Percentiles rank a stretch among this genome's conserved stretches.
phyloP scores from a whole-genome alignment of 768 basidiomycete genomes.

The Hirschioporus abietinus region DNA sequence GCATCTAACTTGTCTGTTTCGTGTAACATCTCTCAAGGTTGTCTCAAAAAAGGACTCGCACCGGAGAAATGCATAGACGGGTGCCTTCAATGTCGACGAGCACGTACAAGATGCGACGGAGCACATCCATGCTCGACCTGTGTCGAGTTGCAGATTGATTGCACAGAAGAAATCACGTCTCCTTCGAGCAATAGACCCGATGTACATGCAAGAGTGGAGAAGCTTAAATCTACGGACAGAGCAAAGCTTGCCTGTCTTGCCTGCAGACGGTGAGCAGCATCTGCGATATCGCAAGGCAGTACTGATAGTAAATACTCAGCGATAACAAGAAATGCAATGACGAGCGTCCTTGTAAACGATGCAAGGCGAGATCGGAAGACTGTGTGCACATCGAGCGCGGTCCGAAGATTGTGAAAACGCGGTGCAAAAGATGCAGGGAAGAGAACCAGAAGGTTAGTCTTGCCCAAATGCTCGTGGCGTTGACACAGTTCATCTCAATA shows the following conservation, averaged over 20 bases:
- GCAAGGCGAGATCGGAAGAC: conserved; percentile 46
- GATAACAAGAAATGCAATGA: conserved; percentile 72
- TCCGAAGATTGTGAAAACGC: conserved; percentile 52
- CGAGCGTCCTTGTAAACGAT: conserved; percentile 57
- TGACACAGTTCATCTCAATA: not conserved
- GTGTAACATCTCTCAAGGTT: conserved; percentile 43
- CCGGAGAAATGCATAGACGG: conserved; percentile 55
- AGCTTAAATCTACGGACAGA: conserved; percentile 37
- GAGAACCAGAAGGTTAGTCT: conserved; percentile 37
- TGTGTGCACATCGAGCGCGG: conserved; percentile 53
- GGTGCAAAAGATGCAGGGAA: conserved; percentile 53
- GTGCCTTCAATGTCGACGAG: conserved; percentile 53
- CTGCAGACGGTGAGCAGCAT: conserved; percentile 31
- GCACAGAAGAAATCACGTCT: conserved; percentile 36
- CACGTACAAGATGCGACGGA: conserved; percentile 38
- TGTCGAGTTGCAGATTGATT: conserved; percentile 33
- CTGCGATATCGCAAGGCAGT: too few relatives aligned
- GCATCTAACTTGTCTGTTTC: conserved; percentile 6
- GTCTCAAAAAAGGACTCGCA: conserved; percentile 47
- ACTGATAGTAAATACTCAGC: conserved; percentile 17
- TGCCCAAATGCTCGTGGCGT: not conserved
- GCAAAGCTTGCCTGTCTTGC: conserved; percentile 55
- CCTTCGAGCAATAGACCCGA: conserved; percentile 13
- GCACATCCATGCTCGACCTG: conserved; percentile 33
- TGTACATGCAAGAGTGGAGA: conserved; percentile 9